Conservation (phyloP, 495 filamentous ascomycete genomes). For the Trypethelium eluteriae region DNA sequence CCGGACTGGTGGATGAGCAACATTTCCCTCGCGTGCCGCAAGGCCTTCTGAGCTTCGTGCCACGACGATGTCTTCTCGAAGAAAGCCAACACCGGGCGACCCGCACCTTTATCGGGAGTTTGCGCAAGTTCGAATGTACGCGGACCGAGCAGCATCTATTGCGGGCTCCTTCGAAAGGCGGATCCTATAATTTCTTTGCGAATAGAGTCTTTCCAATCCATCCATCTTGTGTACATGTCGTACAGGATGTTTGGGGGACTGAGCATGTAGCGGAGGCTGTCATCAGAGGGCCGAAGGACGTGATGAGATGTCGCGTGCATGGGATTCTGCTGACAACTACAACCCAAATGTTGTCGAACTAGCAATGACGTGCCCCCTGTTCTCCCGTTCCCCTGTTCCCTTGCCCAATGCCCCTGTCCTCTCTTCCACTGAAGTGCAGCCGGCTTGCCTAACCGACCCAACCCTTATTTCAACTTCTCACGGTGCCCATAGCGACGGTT, state of each 20-base stretch:
- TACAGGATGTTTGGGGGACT: not conserved
- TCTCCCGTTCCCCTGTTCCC: not conserved
- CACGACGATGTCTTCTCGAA: slow-evolving; percentile 24
- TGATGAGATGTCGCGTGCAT: not conserved
- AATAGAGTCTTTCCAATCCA: not conserved
- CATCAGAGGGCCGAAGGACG: not conserved
- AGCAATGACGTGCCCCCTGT: not conserved
- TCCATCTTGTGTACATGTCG: not conserved
- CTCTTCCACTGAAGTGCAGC: not conserved
- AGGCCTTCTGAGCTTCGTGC: slow-evolving; percentile 22
- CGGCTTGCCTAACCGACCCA: too few relatives aligned
- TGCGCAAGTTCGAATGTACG: slow-evolving; percentile 28
- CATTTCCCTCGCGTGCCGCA: slow-evolving; percentile 48
- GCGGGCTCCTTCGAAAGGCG: not conserved
- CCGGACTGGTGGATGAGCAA: slow-evolving; percentile 82
- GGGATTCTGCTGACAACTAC: not conserved
- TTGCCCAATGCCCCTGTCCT: not conserved
- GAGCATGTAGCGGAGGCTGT: not conserved
- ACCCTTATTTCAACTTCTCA: not conserved
- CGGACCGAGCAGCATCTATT: slow-evolving; percentile 29
- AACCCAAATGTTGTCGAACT: not conserved
- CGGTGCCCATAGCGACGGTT: too few relatives aligned
- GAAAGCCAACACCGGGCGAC: slow-evolving; percentile 21
- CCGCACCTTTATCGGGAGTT: slow-evolving; percentile 25
- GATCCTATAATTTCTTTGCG: not conserved